Conservation (phyloP, 1,139 yeast genomes). For the Suhomyces terraborum region DNA sequence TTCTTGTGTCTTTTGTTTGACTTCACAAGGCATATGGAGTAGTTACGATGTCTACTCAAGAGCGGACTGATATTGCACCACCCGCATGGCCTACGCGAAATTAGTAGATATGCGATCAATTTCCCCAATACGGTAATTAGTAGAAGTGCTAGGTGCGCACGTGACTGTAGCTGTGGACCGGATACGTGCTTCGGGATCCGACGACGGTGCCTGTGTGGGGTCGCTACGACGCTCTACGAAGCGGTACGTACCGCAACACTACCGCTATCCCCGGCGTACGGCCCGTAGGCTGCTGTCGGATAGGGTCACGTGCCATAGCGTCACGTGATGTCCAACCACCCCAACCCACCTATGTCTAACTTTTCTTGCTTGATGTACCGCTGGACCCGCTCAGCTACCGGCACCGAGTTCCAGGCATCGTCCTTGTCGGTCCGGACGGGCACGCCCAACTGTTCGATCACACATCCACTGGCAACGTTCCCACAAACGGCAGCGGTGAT, state of each 20-base stretch:
- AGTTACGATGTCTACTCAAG: not conserved
- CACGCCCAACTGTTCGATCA: constrained; percentile 76
- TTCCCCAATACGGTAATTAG: constrained; percentile 10
- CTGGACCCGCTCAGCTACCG: constrained; percentile 32
- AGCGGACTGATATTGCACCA: not conserved
- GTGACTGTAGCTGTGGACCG: no score
- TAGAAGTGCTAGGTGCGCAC: no score
- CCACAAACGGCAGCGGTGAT: constrained; percentile 64
- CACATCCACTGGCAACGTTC: constrained; percentile 74
- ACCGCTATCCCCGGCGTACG: no score
- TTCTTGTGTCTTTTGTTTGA: no score
- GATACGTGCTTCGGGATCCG: no score
- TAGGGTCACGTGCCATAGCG: not conserved
- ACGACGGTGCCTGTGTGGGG: no score
- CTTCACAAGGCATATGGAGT: no score
- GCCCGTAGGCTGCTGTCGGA: no score
- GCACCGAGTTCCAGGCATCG: constrained; percentile 57
- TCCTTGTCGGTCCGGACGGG: constrained; percentile 41
- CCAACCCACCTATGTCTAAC: not conserved
- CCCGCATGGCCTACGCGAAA: not conserved
- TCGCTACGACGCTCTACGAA: no score
- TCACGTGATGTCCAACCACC: not conserved
- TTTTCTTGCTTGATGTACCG: constrained; percentile 1
- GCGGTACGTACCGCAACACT: no score
- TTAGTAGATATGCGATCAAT: constrained; percentile 7